phyloP scores from a whole-genome alignment of 768 basidiomycete genomes.

The Lentinus tigrinus region DNA sequence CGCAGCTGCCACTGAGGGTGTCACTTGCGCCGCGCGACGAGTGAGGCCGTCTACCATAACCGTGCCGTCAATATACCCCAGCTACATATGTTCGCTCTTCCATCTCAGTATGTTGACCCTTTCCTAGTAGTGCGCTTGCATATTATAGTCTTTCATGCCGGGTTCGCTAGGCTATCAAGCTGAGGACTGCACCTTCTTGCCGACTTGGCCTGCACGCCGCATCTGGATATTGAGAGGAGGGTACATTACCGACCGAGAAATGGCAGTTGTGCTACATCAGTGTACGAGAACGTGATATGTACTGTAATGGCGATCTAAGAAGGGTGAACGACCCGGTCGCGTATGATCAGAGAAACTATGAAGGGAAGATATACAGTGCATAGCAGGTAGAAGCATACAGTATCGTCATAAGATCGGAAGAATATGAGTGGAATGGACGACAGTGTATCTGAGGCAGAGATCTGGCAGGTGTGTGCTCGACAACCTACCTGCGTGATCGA shows the following conservation, averaged over 20 bases:
- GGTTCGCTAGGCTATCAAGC: no score
- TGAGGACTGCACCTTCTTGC: no score
- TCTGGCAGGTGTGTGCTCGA: no score
- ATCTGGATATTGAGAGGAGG: not conserved
- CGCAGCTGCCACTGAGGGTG: slow-evolving; percentile 33
- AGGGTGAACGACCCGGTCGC: not conserved
- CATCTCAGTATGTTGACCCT: not conserved
- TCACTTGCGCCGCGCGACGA: slow-evolving; percentile 20
- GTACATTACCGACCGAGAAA: not conserved
- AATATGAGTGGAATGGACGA: no score
- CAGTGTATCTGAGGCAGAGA: no score
- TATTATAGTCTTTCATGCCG: no score
- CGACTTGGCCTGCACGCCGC: not conserved
- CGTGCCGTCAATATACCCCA: not conserved
- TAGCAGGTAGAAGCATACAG: no score
- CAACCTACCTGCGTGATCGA: no score
- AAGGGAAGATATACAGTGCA: not conserved
- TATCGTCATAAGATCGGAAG: no score
- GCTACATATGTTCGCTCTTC: not conserved
- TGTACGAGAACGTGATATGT: not conserved
- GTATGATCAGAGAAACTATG: not conserved
- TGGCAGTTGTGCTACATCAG: not conserved
- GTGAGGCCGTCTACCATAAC: not conserved
- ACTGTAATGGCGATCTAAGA: not conserved
- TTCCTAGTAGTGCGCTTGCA: no score